Percentiles rank a stretch among this genome's conserved stretches.
Conservation (phyloP, 306 rosid species). For the Lithocarpus polystachyus region DNA sequence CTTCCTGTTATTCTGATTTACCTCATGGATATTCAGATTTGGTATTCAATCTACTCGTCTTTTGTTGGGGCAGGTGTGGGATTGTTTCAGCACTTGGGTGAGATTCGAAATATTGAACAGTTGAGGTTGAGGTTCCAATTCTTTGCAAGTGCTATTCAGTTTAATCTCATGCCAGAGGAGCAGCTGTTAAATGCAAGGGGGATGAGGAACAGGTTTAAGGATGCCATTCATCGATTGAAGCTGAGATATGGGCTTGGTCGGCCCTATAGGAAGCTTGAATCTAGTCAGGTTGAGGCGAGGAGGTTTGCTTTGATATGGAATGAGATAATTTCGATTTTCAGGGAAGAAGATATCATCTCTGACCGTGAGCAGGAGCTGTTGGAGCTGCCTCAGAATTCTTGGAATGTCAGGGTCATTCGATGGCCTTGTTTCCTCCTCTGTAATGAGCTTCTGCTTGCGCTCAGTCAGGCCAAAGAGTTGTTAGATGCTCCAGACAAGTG, state of each 20-base stretch:
- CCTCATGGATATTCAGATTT: slow-evolving; percentile 92
- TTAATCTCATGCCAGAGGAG: slow-evolving; percentile 97
- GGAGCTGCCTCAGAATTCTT: slow-evolving; percentile 83
- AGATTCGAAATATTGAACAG: slow-evolving; percentile 86
- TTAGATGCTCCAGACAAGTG: slow-evolving; percentile 72
- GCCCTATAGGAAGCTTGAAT: slow-evolving; percentile 83
- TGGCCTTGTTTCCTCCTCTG: slow-evolving; percentile 98
- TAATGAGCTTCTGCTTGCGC: slow-evolving; percentile 90
- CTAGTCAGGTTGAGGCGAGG: slow-evolving; percentile 84
- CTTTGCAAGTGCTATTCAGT: slow-evolving; percentile 92
- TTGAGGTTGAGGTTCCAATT: slow-evolving; percentile 92
- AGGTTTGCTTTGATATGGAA: slow-evolving; percentile 96
- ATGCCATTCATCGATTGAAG: slow-evolving; percentile 83
- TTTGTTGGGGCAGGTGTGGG: slow-evolving; percentile 84
- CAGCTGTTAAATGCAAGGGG: slow-evolving; percentile 77
- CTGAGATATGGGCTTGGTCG: slow-evolving; percentile 95
- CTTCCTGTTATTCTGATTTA: slow-evolving; percentile 82
- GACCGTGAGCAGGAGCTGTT: slow-evolving; percentile 82
- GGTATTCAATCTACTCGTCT: slow-evolving; percentile 91
- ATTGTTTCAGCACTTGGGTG: slow-evolving; percentile 86
- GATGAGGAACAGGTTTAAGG: slow-evolving; percentile 77
- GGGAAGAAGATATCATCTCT: slow-evolving; percentile 96
- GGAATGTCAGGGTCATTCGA: slow-evolving; percentile 89
- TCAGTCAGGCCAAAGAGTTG: slow-evolving; percentile 89
- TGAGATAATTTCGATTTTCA: slow-evolving; percentile 76